These are phyloP conservation scores for Xylaria sp. DNA, from an alignment of 2,329 filamentous ascomycete genomes.

Conservation along the genomic window DNA sequence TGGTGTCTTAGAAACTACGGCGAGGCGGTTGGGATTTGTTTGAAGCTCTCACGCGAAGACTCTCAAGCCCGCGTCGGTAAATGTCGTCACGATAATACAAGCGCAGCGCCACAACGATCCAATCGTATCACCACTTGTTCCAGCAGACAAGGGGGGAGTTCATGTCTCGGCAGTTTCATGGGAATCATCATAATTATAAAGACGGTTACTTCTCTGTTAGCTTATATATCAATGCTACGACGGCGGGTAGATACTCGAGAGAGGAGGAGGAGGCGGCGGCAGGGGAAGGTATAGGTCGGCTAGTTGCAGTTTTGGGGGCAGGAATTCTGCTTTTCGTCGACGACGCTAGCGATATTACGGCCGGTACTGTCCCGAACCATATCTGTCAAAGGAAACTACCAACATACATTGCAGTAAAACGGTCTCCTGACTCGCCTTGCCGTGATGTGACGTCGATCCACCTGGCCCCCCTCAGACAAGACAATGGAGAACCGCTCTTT, in stretches of 20 bases:
- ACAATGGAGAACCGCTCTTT: slow-evolving; percentile 2
- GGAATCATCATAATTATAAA: background rate
- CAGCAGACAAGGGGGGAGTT: slow-evolving; percentile 8
- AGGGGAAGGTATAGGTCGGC: background rate
- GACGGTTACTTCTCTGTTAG: background rate
- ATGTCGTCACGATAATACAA: slow-evolving; percentile 31
- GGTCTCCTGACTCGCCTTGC: slow-evolving; percentile 2
- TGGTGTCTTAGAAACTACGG: slow-evolving; percentile 22
- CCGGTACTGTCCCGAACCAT: background rate
- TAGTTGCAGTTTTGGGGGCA: slow-evolving; percentile 13
- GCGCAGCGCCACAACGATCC: slow-evolving; percentile 7
- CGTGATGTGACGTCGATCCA: slow-evolving; percentile 29
- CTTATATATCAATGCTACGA: slow-evolving; percentile 14
- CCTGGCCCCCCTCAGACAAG: slow-evolving; percentile 13
- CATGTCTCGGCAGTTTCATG: slow-evolving; percentile 7
- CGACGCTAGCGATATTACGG: background rate
- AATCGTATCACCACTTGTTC: background rate
- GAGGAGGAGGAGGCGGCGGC: slow-evolving; percentile 9
- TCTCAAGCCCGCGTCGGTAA: background rate
- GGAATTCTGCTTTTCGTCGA: background rate
- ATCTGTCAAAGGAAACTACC: slow-evolving; percentile 7
- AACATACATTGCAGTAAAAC: no score
- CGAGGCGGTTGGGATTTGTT: background rate
- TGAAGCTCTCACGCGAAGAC: background rate
- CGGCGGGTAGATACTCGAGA: slow-evolving; percentile 3